Percentiles rank a stretch among this genome's conserved stretches.
phyloP scores from a whole-genome alignment of 352 stramenopile species.

The Peronospora tabacina region DNA sequence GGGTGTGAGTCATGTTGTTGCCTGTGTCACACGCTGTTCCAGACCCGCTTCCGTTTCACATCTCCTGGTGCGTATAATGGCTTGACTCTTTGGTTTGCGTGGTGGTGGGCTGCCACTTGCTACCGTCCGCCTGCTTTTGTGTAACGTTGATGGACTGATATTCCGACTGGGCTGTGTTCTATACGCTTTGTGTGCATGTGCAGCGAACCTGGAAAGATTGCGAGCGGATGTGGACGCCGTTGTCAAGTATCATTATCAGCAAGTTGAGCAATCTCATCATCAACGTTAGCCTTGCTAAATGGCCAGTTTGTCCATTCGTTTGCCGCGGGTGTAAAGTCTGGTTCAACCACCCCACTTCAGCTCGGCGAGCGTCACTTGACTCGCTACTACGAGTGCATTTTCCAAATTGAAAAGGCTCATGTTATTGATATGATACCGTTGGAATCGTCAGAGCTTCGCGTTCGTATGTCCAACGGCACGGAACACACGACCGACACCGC shows the following conservation, averaged over 20 bases:
- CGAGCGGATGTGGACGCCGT: conserved; percentile 35
- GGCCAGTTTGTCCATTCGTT: too few relatives aligned
- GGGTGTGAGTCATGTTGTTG: conserved; percentile 78
- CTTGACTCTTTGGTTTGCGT: not conserved
- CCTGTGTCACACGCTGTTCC: conserved; percentile 81
- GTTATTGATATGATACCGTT: too few relatives aligned
- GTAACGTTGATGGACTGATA: conserved; percentile 1
- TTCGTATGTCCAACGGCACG: too few relatives aligned
- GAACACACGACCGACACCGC: too few relatives aligned
- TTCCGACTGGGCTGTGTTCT: conserved; percentile 5
- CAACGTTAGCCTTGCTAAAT: not conserved
- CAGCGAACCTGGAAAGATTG: conserved; percentile 35
- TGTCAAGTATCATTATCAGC: conserved; percentile 40
- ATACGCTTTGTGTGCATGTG: conserved; percentile 5
- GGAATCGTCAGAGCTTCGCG: too few relatives aligned
- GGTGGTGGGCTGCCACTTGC: not conserved
- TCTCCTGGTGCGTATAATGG: conserved; percentile 45
- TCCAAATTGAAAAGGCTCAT: too few relatives aligned
- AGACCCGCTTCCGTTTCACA: conserved; percentile 74
- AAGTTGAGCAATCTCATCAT: conserved; percentile 23
- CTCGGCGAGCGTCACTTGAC: too few relatives aligned
- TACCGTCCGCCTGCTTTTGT: conserved; percentile 4
- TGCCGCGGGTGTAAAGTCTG: too few relatives aligned
- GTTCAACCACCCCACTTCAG: too few relatives aligned
- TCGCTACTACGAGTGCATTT: too few relatives aligned